Conservation (phyloP, 208 protist genomes). For the Leptomonas seymouri region DNA sequence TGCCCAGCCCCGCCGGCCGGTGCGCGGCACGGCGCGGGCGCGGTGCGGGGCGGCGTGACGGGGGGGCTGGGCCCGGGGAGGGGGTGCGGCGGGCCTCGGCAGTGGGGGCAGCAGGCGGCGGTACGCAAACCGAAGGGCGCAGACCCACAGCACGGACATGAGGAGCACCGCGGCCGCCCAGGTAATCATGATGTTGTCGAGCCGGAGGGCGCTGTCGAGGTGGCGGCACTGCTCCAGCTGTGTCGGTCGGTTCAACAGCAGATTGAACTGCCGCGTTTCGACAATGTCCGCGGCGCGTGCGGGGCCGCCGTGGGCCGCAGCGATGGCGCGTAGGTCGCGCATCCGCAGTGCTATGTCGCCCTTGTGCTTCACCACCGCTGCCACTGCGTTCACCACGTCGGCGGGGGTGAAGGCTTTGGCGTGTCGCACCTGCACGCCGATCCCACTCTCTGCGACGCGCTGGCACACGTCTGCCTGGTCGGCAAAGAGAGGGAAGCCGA, state of each 20-base stretch:
- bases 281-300: slow-evolving; percentile 51
- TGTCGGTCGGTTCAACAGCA: slow-evolving; percentile 35
- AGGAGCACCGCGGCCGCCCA: slow-evolving; percentile 13
- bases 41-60: neutral
- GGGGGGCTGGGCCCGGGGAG: neutral
- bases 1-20: too few relatives aligned
- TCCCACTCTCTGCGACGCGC: slow-evolving; percentile 44
- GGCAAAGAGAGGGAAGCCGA: slow-evolving; percentile 57
- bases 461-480: slow-evolving; percentile 65
- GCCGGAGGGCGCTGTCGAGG: slow-evolving; percentile 15
- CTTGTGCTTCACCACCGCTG: slow-evolving; percentile 7
- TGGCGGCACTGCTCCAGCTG: slow-evolving; percentile 38
- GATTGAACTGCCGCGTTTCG: slow-evolving; percentile 47
- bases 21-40: slow-evolving; percentile 10
- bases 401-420: slow-evolving; percentile 35
- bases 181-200: slow-evolving; percentile 1
- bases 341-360: slow-evolving; percentile 24
- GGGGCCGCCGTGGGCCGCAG: slow-evolving; percentile 38
- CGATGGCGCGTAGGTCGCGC: slow-evolving; percentile 29
- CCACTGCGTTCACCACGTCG: slow-evolving; percentile 35
- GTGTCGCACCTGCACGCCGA: slow-evolving; percentile 36
- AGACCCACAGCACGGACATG: slow-evolving; percentile 13
- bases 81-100: neutral
- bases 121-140: neutral
- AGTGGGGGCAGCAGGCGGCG: neutral